Conservation (phyloP, 495 filamentous ascomycete genomes). For the Thozetella sp. region DNA sequence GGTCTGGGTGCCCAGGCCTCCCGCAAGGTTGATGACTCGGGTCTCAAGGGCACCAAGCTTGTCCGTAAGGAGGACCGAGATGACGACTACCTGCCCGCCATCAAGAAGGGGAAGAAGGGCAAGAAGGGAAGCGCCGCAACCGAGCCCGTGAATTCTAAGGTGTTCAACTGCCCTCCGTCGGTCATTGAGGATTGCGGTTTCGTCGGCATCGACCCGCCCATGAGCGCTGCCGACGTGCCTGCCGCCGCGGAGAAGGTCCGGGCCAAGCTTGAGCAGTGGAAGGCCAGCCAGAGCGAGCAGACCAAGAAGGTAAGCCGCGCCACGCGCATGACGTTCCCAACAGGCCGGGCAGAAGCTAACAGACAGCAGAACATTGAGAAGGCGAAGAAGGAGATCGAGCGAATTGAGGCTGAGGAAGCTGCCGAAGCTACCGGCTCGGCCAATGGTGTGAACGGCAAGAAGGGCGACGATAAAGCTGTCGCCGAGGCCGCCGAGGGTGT, state of each 20-base stretch:
- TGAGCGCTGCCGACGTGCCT: constrained; percentile 80
- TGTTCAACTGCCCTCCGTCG: constrained; percentile 85
- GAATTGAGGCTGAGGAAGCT: constrained; percentile 58
- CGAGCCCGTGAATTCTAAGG: constrained; percentile 47
- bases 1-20: constrained; percentile 68
- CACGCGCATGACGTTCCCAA: background rate
- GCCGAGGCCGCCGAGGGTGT: constrained; percentile 58
- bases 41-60: constrained; percentile 76
- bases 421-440: constrained; percentile 31
- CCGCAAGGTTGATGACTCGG: constrained; percentile 78
- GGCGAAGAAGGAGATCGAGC: constrained; percentile 65
- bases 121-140: constrained; percentile 58
- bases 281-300: constrained; percentile 84
- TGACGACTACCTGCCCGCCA: constrained; percentile 84
- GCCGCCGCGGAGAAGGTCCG: constrained; percentile 82
- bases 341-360: constrained; percentile 40
- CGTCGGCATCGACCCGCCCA: constrained; percentile 83
- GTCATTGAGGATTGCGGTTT: constrained; percentile 87
- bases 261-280: constrained; percentile 90
- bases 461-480: constrained; percentile 37
- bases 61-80: constrained; percentile 82
- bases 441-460: constrained; percentile 39
- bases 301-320: constrained; percentile 78
- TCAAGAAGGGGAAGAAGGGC: constrained; percentile 90
- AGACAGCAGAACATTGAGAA: constrained; percentile 81